Base-by-base conservation (phyloP, 345 rosid species). In the Melaleuca alternifolia region DNA sequence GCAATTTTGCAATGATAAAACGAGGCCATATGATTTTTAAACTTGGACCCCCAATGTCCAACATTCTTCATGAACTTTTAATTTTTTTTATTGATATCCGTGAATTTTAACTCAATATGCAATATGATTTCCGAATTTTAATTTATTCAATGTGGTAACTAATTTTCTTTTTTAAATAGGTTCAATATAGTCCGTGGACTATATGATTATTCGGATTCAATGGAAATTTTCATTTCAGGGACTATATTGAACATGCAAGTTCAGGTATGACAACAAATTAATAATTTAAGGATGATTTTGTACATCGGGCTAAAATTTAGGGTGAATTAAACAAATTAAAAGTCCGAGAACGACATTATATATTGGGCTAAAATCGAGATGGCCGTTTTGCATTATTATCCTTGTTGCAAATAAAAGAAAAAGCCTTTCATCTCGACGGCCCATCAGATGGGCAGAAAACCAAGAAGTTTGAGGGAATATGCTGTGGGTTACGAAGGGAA, bases 371-470 rank as follows among this genome's bases (percentile, higher is more conserved):
- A 24, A 12, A 0, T 11, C 24, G 8, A 56, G 4, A 26, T 4
- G 9, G 23, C 10, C 2, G 0, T 54, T n/a, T 23, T 23, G 11
- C 10, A 2, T 54, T 7, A 20, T 54, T 54, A 7, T 21, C 23
- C 5, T 2, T 54, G 1, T 9, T 2, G 65, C 16, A 26, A 11
- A 57, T 57, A 5, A 14, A 62, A 13, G 6, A 65, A 54, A 3
- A 21, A 21, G 4, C 11, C 13, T n/a, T 61, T n/a, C 71, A 28
- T 61, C 20, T 13, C 41, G 3, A 28, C 28, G 46, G 77, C 77
- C 10, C 46, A 20, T 10, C 11, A 0, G 46, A 2, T 16, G 0
- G 46, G 0, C 12, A 33, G 0, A 65, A n/a, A 9, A 65, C 8
- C 46, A 41, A 33, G 46, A 33, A 37, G 14, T 4, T 3, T 37